Base-by-base conservation (phyloP, 1,139 yeast species). In the Yamadazyma buinensis region DNA sequence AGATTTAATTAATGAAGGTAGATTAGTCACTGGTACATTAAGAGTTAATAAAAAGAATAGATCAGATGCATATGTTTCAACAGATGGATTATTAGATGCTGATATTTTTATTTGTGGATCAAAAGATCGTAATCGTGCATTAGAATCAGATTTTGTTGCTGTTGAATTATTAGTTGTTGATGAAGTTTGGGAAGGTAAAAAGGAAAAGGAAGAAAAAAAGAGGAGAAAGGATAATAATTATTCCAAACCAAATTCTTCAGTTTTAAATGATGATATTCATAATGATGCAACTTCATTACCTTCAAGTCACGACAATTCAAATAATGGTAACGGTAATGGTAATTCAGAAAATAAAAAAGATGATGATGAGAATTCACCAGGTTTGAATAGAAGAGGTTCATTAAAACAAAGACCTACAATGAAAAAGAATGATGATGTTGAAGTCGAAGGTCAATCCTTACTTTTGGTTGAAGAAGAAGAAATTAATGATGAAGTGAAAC, bases 61-160 rank as follows among this genome's bases (percentile, higher is more conserved):
- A 51, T 86, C 96, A 1, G 98, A 92, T 60, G 98, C 98, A 1
- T 92, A 94, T 61, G 97, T 92, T 13, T 82, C 97, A 4, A 92
- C 97, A 0, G 97, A 90, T 55, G 97, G 97, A 2, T 73, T 90
- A 29, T 71, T 92, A 44, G 98, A 92, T 60, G 95, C 97, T 0
- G 98, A 92, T 59, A 87, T 92, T 42, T 92, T 88, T 55, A 92
- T 92, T 46, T 94, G 97, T 66, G 98, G 98, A 10, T 90, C 97
- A n/a, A 92, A 92, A 58, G 98, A 92, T 60, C 85, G 98, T 57
- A 92, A 92, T 60, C 80, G 98, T 55, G 97, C 98, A 9, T 68
- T 92, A 35, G 98, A 92, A 61, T 97, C 97, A 36, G 98, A 92
- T 57, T 67, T 87, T 40, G 98, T 92, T 23, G 98, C 98, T 0